A percentile compares a stretch with the other conserved stretches of the same genome.
Conservation (phyloP, 257 asterid genomes). For the Nicotiana knightiana region DNA sequence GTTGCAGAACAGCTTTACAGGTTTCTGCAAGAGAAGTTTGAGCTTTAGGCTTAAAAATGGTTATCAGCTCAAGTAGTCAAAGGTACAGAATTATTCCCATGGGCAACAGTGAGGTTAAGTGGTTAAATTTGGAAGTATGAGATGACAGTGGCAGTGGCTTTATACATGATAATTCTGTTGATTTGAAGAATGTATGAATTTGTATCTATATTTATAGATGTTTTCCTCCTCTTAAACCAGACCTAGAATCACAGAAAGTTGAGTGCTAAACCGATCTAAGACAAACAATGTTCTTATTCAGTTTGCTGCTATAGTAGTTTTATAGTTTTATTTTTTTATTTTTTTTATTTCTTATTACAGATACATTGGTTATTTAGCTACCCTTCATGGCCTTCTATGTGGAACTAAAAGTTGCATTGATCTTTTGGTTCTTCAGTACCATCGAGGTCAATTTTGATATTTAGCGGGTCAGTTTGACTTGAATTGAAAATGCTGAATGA, state of each 20-base stretch:
- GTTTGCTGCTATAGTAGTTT: neutral
- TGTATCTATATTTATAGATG: neutral
- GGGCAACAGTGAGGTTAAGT: neutral
- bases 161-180: neutral
- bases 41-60: conserved; percentile 21
- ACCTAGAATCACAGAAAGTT: neutral
- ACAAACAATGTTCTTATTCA: neutral
- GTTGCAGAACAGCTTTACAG: conserved; percentile 68
- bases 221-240: neutral
- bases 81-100: conserved; percentile 22
- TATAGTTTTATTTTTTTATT: neutral
- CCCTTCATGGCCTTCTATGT: neutral
- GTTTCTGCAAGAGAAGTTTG: conserved; percentile 53
- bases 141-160: neutral
- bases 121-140: neutral
- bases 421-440: neutral
- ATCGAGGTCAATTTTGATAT: neutral
- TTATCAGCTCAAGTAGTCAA: neutral
- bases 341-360: neutral
- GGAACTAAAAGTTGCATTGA: neutral
- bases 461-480: neutral
- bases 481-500: neutral
- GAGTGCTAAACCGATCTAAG: neutral
- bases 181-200: neutral
- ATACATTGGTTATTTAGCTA: neutral